Evolutionary conservation across 2,329 filamentous ascomycete genomes (phyloP).

Genomic region (Fusarium temperatum): DNA sequence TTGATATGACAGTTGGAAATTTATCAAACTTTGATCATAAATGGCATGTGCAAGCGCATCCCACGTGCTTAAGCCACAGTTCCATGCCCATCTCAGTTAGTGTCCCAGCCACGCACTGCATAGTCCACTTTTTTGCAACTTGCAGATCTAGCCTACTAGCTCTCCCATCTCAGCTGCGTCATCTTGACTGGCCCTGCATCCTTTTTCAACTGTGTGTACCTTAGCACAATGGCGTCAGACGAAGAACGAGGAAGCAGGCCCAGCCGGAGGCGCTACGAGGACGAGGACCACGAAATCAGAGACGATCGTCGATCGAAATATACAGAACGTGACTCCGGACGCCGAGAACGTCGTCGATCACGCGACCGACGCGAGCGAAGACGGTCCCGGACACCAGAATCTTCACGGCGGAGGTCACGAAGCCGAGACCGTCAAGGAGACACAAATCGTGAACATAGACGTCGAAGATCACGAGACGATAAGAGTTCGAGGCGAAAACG

Average conservation of each 20-base stretch:
- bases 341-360: conserved; percentile 42
- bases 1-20: conserved; percentile 26
- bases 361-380: conserved; percentile 44
- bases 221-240: conserved; percentile 41
- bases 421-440: conserved; percentile 42
- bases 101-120: conserved; percentile 7
- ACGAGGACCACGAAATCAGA: conserved; percentile 26
- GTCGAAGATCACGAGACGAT: conserved; percentile 48
- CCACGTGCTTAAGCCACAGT: conserved; percentile 15
- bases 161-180: conserved; percentile 16
- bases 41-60: conserved; percentile 21
- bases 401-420: conserved; percentile 37
- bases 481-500: conserved; percentile 38
- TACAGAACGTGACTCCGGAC: conserved; percentile 36
- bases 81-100: background rate
- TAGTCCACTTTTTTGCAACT: conserved; percentile 24
- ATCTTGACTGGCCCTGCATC: conserved; percentile 1
- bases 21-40: conserved; percentile 24
- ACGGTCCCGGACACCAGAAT: conserved; percentile 47
- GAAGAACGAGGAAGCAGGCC: conserved; percentile 34
- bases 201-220: background rate
- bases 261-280: conserved; percentile 30
- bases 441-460: conserved; percentile 39
- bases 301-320: conserved; percentile 37
- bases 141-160: conserved; percentile 1